Base-by-base conservation (phyloP, 192 early-diverging fungal species). In the Gonapodya prolifera region DNA sequence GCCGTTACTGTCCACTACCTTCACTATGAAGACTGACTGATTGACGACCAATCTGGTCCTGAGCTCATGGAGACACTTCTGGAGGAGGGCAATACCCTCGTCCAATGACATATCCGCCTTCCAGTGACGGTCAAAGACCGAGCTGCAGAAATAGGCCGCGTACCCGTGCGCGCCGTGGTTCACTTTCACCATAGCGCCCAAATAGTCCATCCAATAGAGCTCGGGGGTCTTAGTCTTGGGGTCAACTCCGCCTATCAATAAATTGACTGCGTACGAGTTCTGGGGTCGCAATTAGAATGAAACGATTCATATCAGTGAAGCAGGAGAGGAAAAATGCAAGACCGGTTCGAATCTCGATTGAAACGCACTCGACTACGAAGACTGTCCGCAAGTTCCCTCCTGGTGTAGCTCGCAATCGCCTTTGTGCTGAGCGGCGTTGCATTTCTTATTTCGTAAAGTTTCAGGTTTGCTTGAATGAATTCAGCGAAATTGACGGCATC, bases 401-500 rank as follows among this genome's bases (percentile, higher is more conserved):
- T 84, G 31, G 92, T 91, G 85, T 91, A 99, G 78, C 83, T 91
- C 2, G 96, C 93, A 2, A 89, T 89, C 30, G 92, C 94, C 36
- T 86, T 86, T 1, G 94, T 88, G 70, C 89, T 86, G 79, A 99
- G 83, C 75, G 93, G 92, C 75, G 93, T 89, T 34, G 92, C 91
- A 81, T 97, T 94, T 70, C 91, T 89, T 78, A 98, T 93, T 74
- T 91, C 91, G 81, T 95, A 94, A 23, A 99, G 87, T 83, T 91
- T 89, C 76, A 95, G 88, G 80, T 97, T 99, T 77, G 91, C 86
- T 81, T 96, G 93, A 78, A 99, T 92, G 83, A 94, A 99, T 85
- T 99, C 97, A 34, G 94, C 90, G 87, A 97, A 99, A 78, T 95
- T 91, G 31, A 92, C 91, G 1, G 94, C 93, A 80, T 99, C 97